A percentile compares a stretch with the other conserved stretches of the same genome.
These are phyloP conservation scores for Piromyces finnis DNA, from an alignment of 192 early-diverging fungal species.

Conservation along the genomic window DNA sequence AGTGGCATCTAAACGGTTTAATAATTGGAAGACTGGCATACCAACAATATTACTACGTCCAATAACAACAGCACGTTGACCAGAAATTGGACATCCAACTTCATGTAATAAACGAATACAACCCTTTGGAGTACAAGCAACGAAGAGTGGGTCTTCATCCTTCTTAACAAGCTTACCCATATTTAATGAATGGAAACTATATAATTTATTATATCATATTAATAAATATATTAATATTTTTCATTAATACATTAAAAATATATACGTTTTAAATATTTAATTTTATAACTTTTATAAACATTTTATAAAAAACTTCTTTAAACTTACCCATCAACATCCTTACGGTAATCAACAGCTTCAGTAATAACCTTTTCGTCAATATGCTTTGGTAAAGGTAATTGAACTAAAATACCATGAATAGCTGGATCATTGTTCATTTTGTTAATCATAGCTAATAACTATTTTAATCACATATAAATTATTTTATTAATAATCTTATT, in stretches of 20 bases:
- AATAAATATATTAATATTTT: too few species aligned
- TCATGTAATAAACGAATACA: constrained; percentile 68
- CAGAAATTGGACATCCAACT: constrained; percentile 21
- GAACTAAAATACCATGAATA: constrained; percentile 91
- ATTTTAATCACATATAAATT: too few species aligned
- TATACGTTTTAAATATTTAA: too few species aligned
- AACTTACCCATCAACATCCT: constrained; percentile 91
- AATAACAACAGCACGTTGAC: constrained; percentile 83
- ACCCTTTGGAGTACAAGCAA: constrained; percentile 94
- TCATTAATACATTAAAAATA: too few species aligned
- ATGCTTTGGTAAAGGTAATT: constrained; percentile 78
- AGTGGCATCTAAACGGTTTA: constrained; percentile 68
- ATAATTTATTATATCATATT: not conserved
- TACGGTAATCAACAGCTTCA: constrained; percentile 64
- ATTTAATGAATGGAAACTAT: constrained; percentile 80
- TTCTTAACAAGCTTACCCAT: constrained; percentile 80
- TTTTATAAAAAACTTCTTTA: too few species aligned
- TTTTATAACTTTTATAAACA: too few species aligned
- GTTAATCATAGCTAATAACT: constrained; percentile 48
- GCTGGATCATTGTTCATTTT: constrained; percentile 56
- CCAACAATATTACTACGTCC: constrained; percentile 95
- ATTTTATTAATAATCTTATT: too few species aligned
- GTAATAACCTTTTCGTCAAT: constrained; percentile 67
- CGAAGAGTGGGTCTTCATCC: constrained; percentile 59
- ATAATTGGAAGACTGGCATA: constrained; percentile 65